phyloP scores from a whole-genome alignment of 768 basidiomycete genomes.

The Chalciporus sphaerocephalus region DNA sequence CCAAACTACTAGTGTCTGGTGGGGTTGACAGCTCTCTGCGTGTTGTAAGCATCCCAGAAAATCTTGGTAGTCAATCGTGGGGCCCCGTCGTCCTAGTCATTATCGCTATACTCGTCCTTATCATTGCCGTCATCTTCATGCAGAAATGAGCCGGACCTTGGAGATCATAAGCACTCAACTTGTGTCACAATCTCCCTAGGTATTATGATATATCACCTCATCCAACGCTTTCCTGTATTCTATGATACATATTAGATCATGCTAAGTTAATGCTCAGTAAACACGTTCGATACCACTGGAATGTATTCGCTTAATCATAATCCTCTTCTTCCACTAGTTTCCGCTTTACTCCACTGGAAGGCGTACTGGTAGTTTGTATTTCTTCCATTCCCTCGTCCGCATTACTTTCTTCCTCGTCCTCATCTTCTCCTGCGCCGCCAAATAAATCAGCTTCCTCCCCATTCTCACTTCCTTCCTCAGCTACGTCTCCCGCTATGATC shows the following conservation, averaged over 20 bases:
- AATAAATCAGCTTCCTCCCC: slow-evolving; percentile 77
- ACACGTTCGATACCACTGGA: slow-evolving; percentile 3
- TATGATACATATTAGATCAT: slow-evolving; percentile 28
- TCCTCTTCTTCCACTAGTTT: slow-evolving; percentile 86
- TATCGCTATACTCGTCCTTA: slow-evolving; percentile 38
- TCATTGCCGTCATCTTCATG: slow-evolving; percentile 39
- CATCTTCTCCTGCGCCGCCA: slow-evolving; percentile 64
- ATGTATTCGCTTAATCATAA: slow-evolving; percentile 51
- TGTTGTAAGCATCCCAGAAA: slow-evolving; percentile 66
- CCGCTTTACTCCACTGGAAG: slow-evolving; percentile 66
- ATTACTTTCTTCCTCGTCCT: slow-evolving; percentile 55
- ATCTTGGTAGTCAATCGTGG: slow-evolving; percentile 44
- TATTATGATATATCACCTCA: slow-evolving; percentile 1
- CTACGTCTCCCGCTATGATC: slow-evolving; percentile 32
- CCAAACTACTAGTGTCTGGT: slow-evolving; percentile 78
- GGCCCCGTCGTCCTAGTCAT: slow-evolving; percentile 37
- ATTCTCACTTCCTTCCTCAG: slow-evolving; percentile 66
- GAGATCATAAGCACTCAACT: slow-evolving; percentile 1
- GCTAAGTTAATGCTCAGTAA: slow-evolving; percentile 9
- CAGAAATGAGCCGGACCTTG: slow-evolving; percentile 21
- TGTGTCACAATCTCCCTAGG: neutral
- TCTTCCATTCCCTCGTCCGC: slow-evolving; percentile 74
- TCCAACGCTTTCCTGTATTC: slow-evolving; percentile 17
- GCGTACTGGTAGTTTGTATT: slow-evolving; percentile 49
- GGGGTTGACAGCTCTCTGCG: slow-evolving; percentile 89